Evolutionary conservation across 768 basidiomycete genomes (phyloP).

Genomic region (Boletus coccyginus): DNA sequence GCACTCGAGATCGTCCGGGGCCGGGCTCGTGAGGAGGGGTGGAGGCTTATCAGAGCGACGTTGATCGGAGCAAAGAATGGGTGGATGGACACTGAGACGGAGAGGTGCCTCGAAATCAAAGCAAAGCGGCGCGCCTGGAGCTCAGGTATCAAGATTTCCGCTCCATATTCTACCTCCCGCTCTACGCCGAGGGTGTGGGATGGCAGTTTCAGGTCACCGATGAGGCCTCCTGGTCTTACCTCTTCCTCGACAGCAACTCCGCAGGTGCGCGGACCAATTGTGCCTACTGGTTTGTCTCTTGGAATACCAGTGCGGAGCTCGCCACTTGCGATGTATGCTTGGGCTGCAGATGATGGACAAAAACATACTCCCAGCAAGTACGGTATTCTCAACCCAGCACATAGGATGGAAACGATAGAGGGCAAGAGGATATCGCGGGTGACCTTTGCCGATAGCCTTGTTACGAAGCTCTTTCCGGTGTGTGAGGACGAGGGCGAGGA

Average conservation of each 20-base stretch:
- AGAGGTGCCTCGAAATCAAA: constrained; percentile 50
- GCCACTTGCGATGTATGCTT: constrained; percentile 41
- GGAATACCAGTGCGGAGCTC: constrained; percentile 51
- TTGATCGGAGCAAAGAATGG: constrained; percentile 18
- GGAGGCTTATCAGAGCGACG: constrained; percentile 35
- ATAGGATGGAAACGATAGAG: constrained; percentile 8
- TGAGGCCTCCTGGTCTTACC: constrained; percentile 22
- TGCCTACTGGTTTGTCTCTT: constrained; percentile 42
- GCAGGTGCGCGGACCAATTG: constrained; percentile 18
- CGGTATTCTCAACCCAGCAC: constrained; percentile 17
- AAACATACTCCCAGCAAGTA: constrained; percentile 15
- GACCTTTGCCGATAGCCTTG: constrained; percentile 14
- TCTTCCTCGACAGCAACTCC: neutral
- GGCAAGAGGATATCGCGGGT: constrained; percentile 17
- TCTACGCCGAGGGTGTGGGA: constrained; percentile 17
- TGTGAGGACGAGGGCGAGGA: constrained; percentile 35
- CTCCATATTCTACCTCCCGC: constrained; percentile 17
- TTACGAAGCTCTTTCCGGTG: constrained; percentile 29
- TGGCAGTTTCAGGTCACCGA: constrained; percentile 1
- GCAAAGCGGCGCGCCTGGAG: constrained; percentile 68
- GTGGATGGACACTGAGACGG: constrained; percentile 28
- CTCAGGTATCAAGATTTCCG: constrained; percentile 44
- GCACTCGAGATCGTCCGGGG: constrained; percentile 42
- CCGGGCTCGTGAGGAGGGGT: constrained; percentile 41
- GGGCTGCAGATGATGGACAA: constrained; percentile 40